These are phyloP conservation scores for Lentinula edodes DNA, from an alignment of 768 basidiomycete species.

Conservation along the genomic window DNA sequence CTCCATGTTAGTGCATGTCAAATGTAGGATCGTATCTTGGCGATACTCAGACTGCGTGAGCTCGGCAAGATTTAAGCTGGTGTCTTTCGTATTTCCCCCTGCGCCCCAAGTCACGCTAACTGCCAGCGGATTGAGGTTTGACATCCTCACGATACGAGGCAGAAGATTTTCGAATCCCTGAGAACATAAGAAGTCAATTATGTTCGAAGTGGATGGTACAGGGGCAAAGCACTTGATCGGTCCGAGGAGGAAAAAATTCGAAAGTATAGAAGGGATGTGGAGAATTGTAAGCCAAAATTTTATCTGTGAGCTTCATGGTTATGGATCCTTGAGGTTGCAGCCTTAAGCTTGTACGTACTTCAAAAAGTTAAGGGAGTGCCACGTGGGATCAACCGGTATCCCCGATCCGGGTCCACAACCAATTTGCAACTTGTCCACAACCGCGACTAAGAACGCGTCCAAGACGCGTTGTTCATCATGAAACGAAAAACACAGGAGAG, in stretches of 20 bases:
- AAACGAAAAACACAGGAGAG: not conserved
- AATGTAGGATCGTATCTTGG: constrained; percentile 85
- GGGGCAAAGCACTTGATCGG: constrained; percentile 60
- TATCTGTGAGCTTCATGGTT: constrained; percentile 72
- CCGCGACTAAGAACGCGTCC: not conserved
- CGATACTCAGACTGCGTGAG: constrained; percentile 68
- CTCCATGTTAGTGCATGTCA: constrained; percentile 97
- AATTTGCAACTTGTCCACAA: not conserved
- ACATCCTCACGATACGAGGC: constrained; percentile 78
- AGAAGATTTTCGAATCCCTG: constrained; percentile 92
- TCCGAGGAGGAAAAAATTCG: constrained; percentile 96
- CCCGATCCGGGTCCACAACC: too few relatives aligned
- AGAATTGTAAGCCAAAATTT: constrained; percentile 43
- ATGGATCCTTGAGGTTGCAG: not conserved
- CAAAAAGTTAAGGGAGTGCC: not conserved
- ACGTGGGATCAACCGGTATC: not conserved
- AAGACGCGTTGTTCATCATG: not conserved
- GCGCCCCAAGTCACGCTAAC: constrained; percentile 98
- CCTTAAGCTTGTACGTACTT: not conserved
- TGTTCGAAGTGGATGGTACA: constrained; percentile 2
- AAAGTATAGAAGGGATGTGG: constrained; percentile 81
- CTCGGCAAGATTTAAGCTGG: constrained; percentile 81
- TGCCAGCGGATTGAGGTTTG: constrained; percentile 72
- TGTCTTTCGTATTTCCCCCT: constrained; percentile 85
- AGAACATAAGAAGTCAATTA: constrained; percentile 6